phyloP scores from a whole-genome alignment of 495 filamentous ascomycete genomes.

The Oleoguttula mirabilis region DNA sequence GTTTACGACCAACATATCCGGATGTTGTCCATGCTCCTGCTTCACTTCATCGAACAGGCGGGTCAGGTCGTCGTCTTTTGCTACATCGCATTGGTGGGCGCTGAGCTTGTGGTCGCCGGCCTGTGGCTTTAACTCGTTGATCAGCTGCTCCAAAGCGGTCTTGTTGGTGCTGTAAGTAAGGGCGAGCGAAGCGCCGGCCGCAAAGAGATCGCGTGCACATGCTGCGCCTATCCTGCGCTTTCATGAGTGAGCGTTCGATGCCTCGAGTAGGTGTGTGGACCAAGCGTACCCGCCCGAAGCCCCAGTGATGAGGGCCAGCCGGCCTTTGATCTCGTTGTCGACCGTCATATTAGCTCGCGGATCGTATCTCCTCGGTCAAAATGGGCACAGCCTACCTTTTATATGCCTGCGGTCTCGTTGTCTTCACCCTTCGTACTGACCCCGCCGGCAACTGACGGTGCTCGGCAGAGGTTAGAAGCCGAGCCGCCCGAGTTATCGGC shows the following conservation, averaged over 20 bases:
- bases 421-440: no score
- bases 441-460: no score
- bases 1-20: conserved; percentile 53
- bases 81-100: conserved; percentile 46
- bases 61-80: conserved; percentile 38
- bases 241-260: conserved; percentile 11
- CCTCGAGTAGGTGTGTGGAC: no score
- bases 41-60: conserved; percentile 42
- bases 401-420: no score
- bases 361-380: no score
- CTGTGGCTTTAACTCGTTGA: conserved; percentile 14
- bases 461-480: no score
- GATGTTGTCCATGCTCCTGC: conserved; percentile 38
- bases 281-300: conserved; percentile 57
- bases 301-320: conserved; percentile 52
- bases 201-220: conserved; percentile 43
- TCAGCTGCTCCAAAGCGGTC: conserved; percentile 35
- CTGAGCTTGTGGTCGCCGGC: conserved; percentile 34
- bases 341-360: no score
- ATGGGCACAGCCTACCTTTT: no score
- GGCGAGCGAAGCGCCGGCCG: conserved; percentile 44
- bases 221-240: conserved; percentile 46
- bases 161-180: conserved; percentile 48
- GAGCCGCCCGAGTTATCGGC: no score
- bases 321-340: conserved; percentile 44